Evolutionary conservation across 495 filamentous ascomycete species (phyloP).

Genomic region (Acidomyces sp.): DNA sequence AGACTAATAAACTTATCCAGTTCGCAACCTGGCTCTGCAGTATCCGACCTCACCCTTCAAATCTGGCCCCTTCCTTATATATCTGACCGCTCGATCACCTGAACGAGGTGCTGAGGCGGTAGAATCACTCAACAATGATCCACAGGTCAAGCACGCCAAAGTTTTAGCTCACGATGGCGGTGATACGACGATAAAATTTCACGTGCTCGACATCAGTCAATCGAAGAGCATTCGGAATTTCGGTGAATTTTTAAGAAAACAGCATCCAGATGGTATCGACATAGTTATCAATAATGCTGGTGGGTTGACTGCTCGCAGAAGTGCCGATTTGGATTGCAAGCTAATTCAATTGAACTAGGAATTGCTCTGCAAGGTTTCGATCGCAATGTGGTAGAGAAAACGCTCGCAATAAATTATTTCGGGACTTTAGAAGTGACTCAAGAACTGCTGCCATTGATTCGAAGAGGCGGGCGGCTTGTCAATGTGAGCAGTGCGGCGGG

Average conservation of each 20-base stretch:
- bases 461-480: slow-evolving; percentile 30
- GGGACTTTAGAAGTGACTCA: slow-evolving; percentile 32
- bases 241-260: slow-evolving; percentile 29
- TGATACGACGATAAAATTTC: slow-evolving; percentile 31
- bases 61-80: slow-evolving; percentile 35
- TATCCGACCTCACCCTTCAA: slow-evolving; percentile 36
- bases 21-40: slow-evolving; percentile 33
- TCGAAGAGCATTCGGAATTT: slow-evolving; percentile 31
- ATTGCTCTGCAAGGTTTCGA: slow-evolving; percentile 31
- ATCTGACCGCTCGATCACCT: slow-evolving; percentile 37
- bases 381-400: slow-evolving; percentile 35
- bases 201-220: slow-evolving; percentile 33
- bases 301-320: slow-evolving; percentile 3
- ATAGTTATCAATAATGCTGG: slow-evolving; percentile 40
- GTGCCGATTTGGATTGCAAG: no score
- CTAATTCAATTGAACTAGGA: no score
- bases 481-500: slow-evolving; percentile 36
- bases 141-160: slow-evolving; percentile 31
- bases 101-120: slow-evolving; percentile 33
- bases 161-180: slow-evolving; percentile 33
- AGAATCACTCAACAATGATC: slow-evolving; percentile 28
- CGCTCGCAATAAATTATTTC: slow-evolving; percentile 37
- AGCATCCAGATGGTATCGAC: slow-evolving; percentile 37
- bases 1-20: slow-evolving; percentile 12
- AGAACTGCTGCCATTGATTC: slow-evolving; percentile 33